Conservation (phyloP, 208 protist species). For the Leishmania arabica region DNA sequence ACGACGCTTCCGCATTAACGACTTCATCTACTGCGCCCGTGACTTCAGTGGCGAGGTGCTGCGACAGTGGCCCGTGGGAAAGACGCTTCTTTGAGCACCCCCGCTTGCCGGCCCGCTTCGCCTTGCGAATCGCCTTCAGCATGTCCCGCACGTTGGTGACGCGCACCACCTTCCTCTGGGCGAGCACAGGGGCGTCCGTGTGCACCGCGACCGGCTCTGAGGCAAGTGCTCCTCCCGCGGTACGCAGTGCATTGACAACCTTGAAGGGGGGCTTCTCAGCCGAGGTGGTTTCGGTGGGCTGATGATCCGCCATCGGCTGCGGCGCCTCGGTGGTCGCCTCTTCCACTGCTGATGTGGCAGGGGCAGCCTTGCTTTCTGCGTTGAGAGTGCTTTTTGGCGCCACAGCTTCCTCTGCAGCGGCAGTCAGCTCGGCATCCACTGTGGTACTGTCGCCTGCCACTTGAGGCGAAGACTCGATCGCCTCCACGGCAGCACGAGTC, state of each 20-base stretch:
- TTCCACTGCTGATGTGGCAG: not conserved
- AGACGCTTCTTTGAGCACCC: not conserved
- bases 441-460: not conserved
- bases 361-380: not conserved
- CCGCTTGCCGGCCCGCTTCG: constrained; percentile 7
- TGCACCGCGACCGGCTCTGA: not conserved
- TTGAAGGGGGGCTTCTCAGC: not conserved
- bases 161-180: constrained; percentile 7
- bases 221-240: not conserved
- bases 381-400: not conserved
- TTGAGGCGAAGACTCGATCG: not conserved
- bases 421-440: not conserved
- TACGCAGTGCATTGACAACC: not conserved
- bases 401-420: constrained; percentile 2
- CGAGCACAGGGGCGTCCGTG: not conserved
- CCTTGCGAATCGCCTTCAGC: constrained; percentile 11
- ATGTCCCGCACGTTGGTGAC: constrained; percentile 8
- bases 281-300: not conserved
- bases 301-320: not conserved
- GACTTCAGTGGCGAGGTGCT: not conserved
- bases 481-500: not conserved
- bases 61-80: not conserved
- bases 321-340: not conserved
- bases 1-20: not conserved
- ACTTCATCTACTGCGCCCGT: not conserved